A percentile compares a stretch with the other conserved stretches of the same genome.
phyloP scores from a whole-genome alignment of 2,329 filamentous ascomycete species.

The Fusarium falciforme region DNA sequence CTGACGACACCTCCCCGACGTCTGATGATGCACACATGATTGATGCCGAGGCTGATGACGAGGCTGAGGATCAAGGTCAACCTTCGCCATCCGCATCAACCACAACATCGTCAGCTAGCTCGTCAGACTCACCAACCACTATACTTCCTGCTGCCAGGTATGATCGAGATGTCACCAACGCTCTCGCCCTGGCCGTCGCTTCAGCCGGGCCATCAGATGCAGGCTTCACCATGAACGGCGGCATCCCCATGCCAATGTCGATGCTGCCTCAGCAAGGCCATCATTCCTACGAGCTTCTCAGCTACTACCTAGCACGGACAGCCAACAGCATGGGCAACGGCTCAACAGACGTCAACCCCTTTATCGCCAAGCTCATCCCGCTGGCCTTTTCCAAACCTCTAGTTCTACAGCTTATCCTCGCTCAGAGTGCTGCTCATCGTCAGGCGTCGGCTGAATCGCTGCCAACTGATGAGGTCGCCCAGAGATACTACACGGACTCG shows the following conservation, averaged over 20 bases:
- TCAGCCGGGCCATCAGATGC: slow-evolving; percentile 11
- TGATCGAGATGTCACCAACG: slow-evolving; percentile 34
- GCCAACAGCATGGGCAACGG: slow-evolving; percentile 61
- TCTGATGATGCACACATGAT: slow-evolving; percentile 41
- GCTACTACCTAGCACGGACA: slow-evolving; percentile 58
- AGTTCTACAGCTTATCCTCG: slow-evolving; percentile 58
- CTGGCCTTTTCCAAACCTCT: slow-evolving; percentile 59
- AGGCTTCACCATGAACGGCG: slow-evolving; percentile 20
- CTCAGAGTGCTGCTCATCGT: slow-evolving; percentile 56
- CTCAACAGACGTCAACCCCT: slow-evolving; percentile 58
- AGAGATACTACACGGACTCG: slow-evolving; percentile 51
- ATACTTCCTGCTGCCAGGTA: slow-evolving; percentile 17
- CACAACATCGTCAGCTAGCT: slow-evolving; percentile 27
- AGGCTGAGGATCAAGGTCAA: slow-evolving; percentile 11
- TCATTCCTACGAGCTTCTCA: slow-evolving; percentile 57
- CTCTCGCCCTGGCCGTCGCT: slow-evolving; percentile 31
- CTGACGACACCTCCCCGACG: slow-evolving; percentile 15
- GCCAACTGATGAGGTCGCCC: slow-evolving; percentile 47
- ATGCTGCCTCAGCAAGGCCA: slow-evolving; percentile 46
- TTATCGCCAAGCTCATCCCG: slow-evolving; percentile 58
- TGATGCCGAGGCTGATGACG: slow-evolving; percentile 38
- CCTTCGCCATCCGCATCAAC: slow-evolving; percentile 36
- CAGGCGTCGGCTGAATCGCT: slow-evolving; percentile 46
- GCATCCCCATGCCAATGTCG: slow-evolving; percentile 43
- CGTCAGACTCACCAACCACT: slow-evolving; percentile 27